phyloP scores from a whole-genome alignment of 257 asterid species.

The Coffea eugenioides region DNA sequence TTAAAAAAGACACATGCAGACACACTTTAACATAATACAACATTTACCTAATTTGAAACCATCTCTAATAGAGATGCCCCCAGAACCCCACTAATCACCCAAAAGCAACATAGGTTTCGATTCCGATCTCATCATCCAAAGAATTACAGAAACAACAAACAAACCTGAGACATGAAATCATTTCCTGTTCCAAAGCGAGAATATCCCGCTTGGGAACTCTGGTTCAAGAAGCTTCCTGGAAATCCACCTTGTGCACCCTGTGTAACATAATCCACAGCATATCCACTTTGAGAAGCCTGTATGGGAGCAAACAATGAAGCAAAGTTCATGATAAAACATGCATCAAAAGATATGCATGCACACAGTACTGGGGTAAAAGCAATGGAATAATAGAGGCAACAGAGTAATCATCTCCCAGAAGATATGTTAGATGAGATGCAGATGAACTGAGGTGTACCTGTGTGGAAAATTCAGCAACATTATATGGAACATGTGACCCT shows the following conservation, averaged over 20 bases:
- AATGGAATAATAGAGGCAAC: background rate
- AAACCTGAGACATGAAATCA: conserved; percentile 98
- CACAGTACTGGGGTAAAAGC: background rate
- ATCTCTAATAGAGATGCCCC: background rate
- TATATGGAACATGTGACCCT: conserved; percentile 94
- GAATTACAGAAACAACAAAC: conserved; percentile 6
- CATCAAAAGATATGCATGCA: background rate
- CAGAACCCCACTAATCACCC: background rate
- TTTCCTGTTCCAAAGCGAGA: conserved; percentile 84
- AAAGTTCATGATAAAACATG: background rate
- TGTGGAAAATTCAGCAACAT: conserved; percentile 78
- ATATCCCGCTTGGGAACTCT: conserved; percentile 87
- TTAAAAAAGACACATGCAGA: background rate
- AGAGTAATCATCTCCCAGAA: background rate
- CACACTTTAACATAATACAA: background rate
- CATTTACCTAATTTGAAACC: background rate
- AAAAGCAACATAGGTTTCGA: background rate
- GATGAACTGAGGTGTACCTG: conserved; percentile 46
- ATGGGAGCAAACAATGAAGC: conserved; percentile 7
- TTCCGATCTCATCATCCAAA: background rate
- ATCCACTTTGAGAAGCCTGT: conserved; percentile 93
- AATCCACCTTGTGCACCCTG: conserved; percentile 93
- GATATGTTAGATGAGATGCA: background rate
- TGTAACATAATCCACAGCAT: conserved; percentile 68
- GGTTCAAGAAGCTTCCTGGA: conserved; percentile 82